Evolutionary conservation across 2,329 filamentous ascomycete species (phyloP).

Genomic region (Aspergillus nomiae): DNA sequence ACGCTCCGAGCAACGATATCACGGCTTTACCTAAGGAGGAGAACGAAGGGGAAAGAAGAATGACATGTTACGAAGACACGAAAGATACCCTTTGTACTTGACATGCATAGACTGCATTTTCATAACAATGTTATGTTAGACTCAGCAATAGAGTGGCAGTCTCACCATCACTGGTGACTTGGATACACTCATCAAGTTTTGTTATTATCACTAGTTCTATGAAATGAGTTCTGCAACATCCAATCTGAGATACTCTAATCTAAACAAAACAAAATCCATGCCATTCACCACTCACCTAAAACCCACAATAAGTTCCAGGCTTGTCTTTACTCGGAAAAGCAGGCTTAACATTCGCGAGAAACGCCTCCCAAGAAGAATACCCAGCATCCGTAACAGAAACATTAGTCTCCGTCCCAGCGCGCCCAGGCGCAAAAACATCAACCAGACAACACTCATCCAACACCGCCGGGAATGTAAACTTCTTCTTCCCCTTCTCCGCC

Average conservation of each 20-base stretch:
- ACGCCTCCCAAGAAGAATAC: not conserved
- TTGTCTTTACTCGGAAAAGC: not conserved
- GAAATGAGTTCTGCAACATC: not conserved
- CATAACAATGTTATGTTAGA: not conserved
- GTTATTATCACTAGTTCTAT: not conserved
- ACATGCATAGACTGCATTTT: constrained; percentile 9
- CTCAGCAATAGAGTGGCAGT: constrained; percentile 1
- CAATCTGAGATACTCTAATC: not conserved
- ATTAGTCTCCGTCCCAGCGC: too few species aligned
- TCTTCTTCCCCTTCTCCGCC: not conserved
- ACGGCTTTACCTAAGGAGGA: not conserved
- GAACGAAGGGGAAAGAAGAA: not conserved
- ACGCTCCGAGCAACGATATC: not conserved
- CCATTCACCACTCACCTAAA: not conserved
- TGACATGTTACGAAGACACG: constrained; percentile 7
- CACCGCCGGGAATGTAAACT: not conserved
- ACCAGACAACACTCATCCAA: not conserved
- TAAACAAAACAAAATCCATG: not conserved
- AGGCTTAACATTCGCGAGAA: not conserved
- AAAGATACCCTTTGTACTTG: constrained; percentile 10
- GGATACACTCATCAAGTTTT: not conserved
- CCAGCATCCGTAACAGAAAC: not conserved
- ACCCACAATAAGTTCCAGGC: not conserved
- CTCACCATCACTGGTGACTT: not conserved
- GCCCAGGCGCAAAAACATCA: not conserved